Evolutionary conservation across 1,139 yeast species (phyloP).

Genomic region (Geotrichum carabidarum): DNA sequence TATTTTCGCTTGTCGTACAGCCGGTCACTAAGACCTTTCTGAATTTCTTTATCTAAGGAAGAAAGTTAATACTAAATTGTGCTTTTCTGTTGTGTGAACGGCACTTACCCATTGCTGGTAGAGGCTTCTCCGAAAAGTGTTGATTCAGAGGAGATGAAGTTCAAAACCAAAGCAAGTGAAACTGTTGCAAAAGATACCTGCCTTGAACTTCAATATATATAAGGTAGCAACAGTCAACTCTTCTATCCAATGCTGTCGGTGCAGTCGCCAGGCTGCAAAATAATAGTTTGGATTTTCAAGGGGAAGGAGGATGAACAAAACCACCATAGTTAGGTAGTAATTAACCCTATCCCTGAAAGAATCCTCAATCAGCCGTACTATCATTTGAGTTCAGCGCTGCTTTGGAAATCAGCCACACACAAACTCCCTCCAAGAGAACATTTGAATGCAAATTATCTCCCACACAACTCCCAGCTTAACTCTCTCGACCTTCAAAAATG

Average conservation of each 20-base stretch:
- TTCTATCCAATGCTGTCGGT: too few species aligned
- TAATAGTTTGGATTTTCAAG: neutral
- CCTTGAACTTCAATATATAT: too few species aligned
- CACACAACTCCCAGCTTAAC: neutral
- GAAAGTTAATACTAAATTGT: neutral
- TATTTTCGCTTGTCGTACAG: slow-evolving; percentile 91
- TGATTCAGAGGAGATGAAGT: too few species aligned
- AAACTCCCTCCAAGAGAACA: neutral
- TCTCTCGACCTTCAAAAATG: neutral
- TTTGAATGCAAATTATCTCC: neutral
- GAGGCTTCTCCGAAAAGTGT: too few species aligned
- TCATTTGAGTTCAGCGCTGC: neutral
- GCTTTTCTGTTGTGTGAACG: neutral
- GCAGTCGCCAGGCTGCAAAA: too few species aligned
- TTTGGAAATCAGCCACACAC: neutral
- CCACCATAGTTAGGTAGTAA: neutral
- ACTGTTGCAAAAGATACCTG: too few species aligned
- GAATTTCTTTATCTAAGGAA: slow-evolving; percentile 57
- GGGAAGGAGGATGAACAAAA: neutral
- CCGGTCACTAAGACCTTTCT: slow-evolving; percentile 82
- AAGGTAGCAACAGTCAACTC: too few species aligned
- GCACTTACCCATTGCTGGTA: neutral
- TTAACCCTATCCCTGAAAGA: neutral
- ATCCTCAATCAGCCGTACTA: neutral
- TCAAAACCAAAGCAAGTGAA: too few species aligned